Evolutionary conservation across 345 rosid species (phyloP).

Genomic region (Passiflora organensis): DNA sequence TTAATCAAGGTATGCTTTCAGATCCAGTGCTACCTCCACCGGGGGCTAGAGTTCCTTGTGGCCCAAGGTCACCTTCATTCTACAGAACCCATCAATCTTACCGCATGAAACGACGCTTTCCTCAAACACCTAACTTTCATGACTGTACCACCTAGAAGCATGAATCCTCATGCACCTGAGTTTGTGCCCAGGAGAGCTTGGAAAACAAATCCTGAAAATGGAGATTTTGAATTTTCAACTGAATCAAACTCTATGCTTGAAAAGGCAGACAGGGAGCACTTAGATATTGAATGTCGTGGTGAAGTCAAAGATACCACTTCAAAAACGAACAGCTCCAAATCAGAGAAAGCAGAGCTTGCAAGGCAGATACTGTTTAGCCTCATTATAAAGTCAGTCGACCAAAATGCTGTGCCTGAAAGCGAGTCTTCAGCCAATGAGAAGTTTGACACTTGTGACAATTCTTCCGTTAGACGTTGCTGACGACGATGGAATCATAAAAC

Average conservation of each 20-base stretch:
- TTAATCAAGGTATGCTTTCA: slow-evolving; percentile 36
- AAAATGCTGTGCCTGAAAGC: slow-evolving; percentile 32
- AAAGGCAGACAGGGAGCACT: slow-evolving; percentile 22
- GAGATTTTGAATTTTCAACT: slow-evolving; percentile 15
- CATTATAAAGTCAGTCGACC: slow-evolving; percentile 55
- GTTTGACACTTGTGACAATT: slow-evolving; percentile 23
- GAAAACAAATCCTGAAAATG: slow-evolving; percentile 29
- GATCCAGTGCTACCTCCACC: slow-evolving; percentile 44
- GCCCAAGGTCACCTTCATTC: slow-evolving; percentile 47
- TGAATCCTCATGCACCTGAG: slow-evolving; percentile 65
- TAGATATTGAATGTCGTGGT: slow-evolving; percentile 15
- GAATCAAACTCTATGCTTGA: slow-evolving; percentile 19
- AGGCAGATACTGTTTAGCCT: slow-evolving; percentile 70
- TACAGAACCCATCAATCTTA: slow-evolving; percentile 34
- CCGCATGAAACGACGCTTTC: slow-evolving; percentile 29
- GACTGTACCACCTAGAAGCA: slow-evolving; percentile 31
- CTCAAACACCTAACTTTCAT: slow-evolving; percentile 28
- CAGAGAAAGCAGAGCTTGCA: slow-evolving; percentile 58
- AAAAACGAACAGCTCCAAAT: slow-evolving; percentile 26
- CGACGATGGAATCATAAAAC: slow-evolving; percentile 50
- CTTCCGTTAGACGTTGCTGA: slow-evolving; percentile 47
- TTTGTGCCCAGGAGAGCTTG: slow-evolving; percentile 50
- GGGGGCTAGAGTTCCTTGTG: slow-evolving; percentile 49
- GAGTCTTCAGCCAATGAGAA: slow-evolving; percentile 23
- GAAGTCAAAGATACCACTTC: slow-evolving; percentile 14